Percentiles rank a stretch among this genome's conserved stretches.
Conservation (phyloP, 768 basidiomycete species). For the Crepidotus variabilis region DNA sequence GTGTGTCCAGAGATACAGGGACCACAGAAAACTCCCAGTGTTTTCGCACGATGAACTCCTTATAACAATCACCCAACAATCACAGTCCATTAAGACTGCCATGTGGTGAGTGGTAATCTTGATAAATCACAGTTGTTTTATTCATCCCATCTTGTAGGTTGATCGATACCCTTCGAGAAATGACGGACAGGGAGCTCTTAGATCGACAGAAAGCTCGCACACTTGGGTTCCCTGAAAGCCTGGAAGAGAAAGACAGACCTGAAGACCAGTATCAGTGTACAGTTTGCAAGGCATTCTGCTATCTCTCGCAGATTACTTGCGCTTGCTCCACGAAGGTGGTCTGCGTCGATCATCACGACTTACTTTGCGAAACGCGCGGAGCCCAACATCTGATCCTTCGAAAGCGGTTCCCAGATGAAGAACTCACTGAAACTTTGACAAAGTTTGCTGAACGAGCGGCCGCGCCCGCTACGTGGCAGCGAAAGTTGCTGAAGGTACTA, state of each 20-base stretch:
- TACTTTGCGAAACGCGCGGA: conserved; percentile 60
- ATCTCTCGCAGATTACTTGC: conserved; percentile 89
- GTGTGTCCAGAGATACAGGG: conserved; percentile 86
- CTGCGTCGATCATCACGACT: conserved; percentile 80
- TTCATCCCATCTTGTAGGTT: conserved; percentile 51
- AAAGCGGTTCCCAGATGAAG: conserved; percentile 77
- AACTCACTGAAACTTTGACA: conserved; percentile 62
- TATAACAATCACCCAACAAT: conserved; percentile 96
- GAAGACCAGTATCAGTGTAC: conserved; percentile 97
- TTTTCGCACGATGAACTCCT: conserved; percentile 98
- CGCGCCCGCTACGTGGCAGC: conserved; percentile 72
- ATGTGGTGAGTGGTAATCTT: conserved; percentile 62
- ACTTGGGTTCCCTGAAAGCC: conserved; percentile 57
- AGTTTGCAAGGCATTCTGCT: conserved; percentile 91
- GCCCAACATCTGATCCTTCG: conserved; percentile 56
- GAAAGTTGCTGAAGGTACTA: conserved; percentile 64
- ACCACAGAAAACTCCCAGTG: conserved; percentile 89
- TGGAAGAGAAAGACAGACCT: conserved; percentile 75
- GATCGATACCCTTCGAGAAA: conserved; percentile 77
- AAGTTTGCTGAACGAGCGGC: conserved; percentile 70
- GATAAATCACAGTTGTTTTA: background rate
- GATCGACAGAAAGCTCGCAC: conserved; percentile 62
- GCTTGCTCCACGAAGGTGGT: conserved; percentile 73
- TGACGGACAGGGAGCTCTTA: conserved; percentile 80
- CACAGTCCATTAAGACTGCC: conserved; percentile 87